Percentiles rank a stretch among this genome's conserved stretches.
Evolutionary conservation across 176 grass and related monocot species (phyloP).

Genomic region (Triticum dicoccoides): DNA sequence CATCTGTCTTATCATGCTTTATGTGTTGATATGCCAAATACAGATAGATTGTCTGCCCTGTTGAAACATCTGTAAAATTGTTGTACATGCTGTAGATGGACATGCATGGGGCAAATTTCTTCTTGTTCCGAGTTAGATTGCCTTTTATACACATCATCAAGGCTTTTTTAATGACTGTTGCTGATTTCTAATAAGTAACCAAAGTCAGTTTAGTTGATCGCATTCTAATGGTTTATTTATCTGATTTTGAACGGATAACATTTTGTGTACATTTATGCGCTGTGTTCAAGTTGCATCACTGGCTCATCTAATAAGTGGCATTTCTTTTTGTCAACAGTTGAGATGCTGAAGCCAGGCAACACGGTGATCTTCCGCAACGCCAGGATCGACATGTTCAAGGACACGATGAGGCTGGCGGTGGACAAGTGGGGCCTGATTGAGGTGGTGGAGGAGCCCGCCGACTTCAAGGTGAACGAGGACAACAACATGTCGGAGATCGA

Average conservation of each 20-base stretch:
- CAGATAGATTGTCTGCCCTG: not conserved
- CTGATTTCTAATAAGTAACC: not conserved
- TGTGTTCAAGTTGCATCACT: not conserved
- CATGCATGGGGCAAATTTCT: not conserved
- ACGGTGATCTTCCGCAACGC: conserved; percentile 33
- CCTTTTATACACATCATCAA: not conserved
- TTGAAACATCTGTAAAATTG: not conserved
- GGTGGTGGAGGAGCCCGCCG: not conserved
- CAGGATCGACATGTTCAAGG: conserved; percentile 36
- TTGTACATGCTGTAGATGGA: not conserved
- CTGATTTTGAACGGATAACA: not conserved
- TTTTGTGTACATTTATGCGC: not conserved
- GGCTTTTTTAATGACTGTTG: too few species aligned
- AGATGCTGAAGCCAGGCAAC: conserved; percentile 20
- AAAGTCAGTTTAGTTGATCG: not conserved
- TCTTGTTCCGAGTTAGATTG: not conserved
- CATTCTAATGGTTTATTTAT: not conserved
- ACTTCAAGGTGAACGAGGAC: conserved; percentile 16
- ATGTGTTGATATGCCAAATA: too few species aligned
- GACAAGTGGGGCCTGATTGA: conserved; percentile 28
- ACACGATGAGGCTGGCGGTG: conserved; percentile 9
- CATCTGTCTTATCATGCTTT: not conserved
- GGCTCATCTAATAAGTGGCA: not conserved
- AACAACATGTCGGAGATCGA: not conserved
- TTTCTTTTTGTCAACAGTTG: conserved; percentile 2